Evolutionary conservation across 345 rosid genomes (phyloP).

Genomic region (Salix udensis): DNA sequence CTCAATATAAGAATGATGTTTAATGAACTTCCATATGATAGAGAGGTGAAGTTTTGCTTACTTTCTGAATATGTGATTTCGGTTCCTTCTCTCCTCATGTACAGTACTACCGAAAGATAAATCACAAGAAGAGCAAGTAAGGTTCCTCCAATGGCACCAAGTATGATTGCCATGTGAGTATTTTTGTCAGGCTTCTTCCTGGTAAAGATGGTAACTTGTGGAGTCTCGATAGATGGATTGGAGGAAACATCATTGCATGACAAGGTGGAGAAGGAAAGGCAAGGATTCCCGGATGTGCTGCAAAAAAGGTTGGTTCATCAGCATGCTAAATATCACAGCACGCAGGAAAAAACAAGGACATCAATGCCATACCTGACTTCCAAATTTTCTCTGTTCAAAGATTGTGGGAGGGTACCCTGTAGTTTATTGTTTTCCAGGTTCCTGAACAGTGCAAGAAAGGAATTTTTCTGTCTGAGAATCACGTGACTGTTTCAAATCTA

Average conservation of each 20-base stretch:
- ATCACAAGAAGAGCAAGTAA: slow-evolving; percentile 44
- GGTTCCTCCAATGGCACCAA: slow-evolving; percentile 61
- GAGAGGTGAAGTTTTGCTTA: slow-evolving; percentile 29
- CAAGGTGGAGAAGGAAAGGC: slow-evolving; percentile 64
- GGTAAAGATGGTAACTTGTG: slow-evolving; percentile 63
- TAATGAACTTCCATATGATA: neutral
- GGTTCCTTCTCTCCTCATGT: slow-evolving; percentile 39
- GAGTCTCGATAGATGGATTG: slow-evolving; percentile 60
- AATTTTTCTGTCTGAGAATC: neutral
- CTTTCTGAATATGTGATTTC: slow-evolving; percentile 42
- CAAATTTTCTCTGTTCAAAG: slow-evolving; percentile 60
- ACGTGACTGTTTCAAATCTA: neutral
- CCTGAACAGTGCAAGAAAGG: slow-evolving; percentile 35
- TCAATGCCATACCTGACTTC: slow-evolving; percentile 59
- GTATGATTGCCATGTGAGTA: slow-evolving; percentile 41
- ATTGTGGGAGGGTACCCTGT: slow-evolving; percentile 64
- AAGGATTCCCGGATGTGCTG: slow-evolving; percentile 76
- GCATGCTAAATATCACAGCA: slow-evolving; percentile 4
- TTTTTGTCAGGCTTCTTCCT: slow-evolving; percentile 39
- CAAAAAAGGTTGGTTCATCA: slow-evolving; percentile 7
- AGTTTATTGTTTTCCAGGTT: slow-evolving; percentile 81
- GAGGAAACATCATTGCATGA: slow-evolving; percentile 63
- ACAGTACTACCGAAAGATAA: slow-evolving; percentile 33
- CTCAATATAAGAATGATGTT: slow-evolving; percentile 8
- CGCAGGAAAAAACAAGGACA: neutral